A percentile compares a stretch with the other conserved stretches of the same genome.
These are phyloP conservation scores for Zygoascus hellenicus DNA, from an alignment of 1,139 yeast genomes.

Conservation along the genomic window DNA sequence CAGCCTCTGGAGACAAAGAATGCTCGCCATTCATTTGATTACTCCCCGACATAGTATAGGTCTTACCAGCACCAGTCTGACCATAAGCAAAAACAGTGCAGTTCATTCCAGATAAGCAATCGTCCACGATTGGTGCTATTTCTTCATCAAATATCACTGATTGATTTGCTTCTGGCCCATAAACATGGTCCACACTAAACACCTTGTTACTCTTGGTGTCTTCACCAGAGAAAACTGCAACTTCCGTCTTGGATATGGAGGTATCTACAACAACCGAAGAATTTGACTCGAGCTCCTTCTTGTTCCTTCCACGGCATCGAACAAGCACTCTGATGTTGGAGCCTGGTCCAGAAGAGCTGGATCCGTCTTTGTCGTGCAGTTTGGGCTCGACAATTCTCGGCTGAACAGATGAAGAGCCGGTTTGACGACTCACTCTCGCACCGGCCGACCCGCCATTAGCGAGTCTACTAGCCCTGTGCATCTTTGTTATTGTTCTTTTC, in stretches of 20 bases:
- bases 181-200: constrained; percentile 61
- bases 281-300: constrained; percentile 62
- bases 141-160: constrained; percentile 51
- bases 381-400: not conserved
- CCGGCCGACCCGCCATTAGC: not conserved
- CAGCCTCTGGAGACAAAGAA: constrained; percentile 39
- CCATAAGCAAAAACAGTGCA: constrained; percentile 85
- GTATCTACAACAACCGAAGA: constrained; percentile 61
- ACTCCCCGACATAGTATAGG: constrained; percentile 82
- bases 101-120: constrained; percentile 48
- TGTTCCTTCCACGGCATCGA: constrained; percentile 78
- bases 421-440: not conserved
- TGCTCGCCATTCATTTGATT: constrained; percentile 26
- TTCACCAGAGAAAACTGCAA: constrained; percentile 19
- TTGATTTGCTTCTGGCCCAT: constrained; percentile 72
- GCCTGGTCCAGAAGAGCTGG: constrained; percentile 19
- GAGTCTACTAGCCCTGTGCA: not conserved
- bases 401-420: not conserved
- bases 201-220: constrained; percentile 37
- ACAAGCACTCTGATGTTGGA: constrained; percentile 75
- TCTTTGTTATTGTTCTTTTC: not conserved
- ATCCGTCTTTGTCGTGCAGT: not conserved
- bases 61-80: constrained; percentile 86
- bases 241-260: constrained; percentile 19
- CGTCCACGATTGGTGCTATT: constrained; percentile 54